Evolutionary conservation across 1,284 basidiomycete genomes (phyloP).

Genomic region (Pholiota adiposa): DNA sequence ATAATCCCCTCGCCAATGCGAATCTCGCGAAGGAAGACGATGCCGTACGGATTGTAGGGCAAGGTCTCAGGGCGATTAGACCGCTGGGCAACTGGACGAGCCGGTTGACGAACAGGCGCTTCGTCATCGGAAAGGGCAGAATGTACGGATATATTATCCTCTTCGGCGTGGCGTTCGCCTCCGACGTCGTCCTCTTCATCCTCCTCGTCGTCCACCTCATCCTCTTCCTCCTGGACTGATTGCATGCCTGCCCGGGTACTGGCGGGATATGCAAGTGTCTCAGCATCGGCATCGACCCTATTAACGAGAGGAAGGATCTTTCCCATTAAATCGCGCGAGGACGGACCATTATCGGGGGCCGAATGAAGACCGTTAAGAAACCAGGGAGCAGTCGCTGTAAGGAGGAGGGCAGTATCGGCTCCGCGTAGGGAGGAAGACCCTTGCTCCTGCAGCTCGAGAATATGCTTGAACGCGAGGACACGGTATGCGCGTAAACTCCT

Average conservation of each 20-base stretch:
- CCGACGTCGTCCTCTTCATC: not conserved
- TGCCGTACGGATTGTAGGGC: conserved; percentile 7
- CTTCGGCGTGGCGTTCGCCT: not conserved
- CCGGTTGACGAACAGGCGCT: not conserved
- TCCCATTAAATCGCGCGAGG: conserved; percentile 20
- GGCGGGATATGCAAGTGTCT: conserved; percentile 1
- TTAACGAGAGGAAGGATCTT: conserved; percentile 18
- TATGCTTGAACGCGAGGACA: not conserved
- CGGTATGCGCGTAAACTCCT: not conserved
- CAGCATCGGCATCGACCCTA: not conserved
- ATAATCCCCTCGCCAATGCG: not conserved
- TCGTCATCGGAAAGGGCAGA: not conserved
- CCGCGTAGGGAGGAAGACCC: not conserved
- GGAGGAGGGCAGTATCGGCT: conserved; percentile 13
- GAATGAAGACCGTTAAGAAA: conserved; percentile 24
- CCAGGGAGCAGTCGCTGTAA: conserved; percentile 20
- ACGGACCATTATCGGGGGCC: conserved; percentile 17
- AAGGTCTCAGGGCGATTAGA: not conserved
- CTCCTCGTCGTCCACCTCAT: not conserved
- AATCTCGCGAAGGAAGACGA: conserved; percentile 3
- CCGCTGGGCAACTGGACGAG: not conserved
- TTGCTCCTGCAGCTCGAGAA: not conserved
- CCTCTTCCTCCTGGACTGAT: not conserved
- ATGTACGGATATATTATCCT: not conserved
- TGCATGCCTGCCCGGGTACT: not conserved